phyloP scores from a whole-genome alignment of 1,284 basidiomycete species.

The Leccinum pachyderme region DNA sequence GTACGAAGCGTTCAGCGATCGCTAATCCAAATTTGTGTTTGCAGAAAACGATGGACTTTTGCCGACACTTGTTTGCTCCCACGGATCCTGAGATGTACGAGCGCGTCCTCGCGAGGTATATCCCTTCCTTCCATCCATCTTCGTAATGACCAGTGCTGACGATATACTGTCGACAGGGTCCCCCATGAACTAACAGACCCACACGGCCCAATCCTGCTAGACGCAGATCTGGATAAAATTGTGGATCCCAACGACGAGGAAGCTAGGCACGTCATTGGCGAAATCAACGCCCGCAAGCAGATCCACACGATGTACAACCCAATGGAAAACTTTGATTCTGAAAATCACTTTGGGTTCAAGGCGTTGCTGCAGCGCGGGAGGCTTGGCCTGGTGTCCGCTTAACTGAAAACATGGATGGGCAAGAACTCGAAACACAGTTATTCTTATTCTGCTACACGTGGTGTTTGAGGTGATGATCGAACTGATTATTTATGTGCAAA shows the following conservation, averaged over 20 bases:
- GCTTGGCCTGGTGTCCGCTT: not conserved
- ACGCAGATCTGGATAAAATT: slow-evolving; percentile 7
- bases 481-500: not conserved
- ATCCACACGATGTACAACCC: slow-evolving; percentile 27
- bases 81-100: slow-evolving; percentile 32
- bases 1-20: not conserved
- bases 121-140: not conserved
- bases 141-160: not conserved
- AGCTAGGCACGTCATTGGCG: slow-evolving; percentile 3
- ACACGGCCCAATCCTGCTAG: slow-evolving; percentile 15
- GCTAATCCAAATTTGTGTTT: not conserved
- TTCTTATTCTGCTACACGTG: not conserved
- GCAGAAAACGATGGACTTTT: slow-evolving; percentile 35
- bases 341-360: not conserved
- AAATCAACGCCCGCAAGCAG: slow-evolving; percentile 9
- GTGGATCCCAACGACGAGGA: slow-evolving; percentile 24
- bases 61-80: slow-evolving; percentile 20
- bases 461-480: not conserved
- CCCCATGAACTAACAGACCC: slow-evolving; percentile 16
- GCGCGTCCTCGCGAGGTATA: slow-evolving; percentile 21
- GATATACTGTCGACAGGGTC: slow-evolving; percentile 1
- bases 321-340: slow-evolving; percentile 5
- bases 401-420: not conserved
- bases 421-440: not conserved
- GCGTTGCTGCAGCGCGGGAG: slow-evolving; percentile 2